Conservation (phyloP, 2,329 filamentous ascomycete genomes). For the Stagonosporopsis chrysanthemi region DNA sequence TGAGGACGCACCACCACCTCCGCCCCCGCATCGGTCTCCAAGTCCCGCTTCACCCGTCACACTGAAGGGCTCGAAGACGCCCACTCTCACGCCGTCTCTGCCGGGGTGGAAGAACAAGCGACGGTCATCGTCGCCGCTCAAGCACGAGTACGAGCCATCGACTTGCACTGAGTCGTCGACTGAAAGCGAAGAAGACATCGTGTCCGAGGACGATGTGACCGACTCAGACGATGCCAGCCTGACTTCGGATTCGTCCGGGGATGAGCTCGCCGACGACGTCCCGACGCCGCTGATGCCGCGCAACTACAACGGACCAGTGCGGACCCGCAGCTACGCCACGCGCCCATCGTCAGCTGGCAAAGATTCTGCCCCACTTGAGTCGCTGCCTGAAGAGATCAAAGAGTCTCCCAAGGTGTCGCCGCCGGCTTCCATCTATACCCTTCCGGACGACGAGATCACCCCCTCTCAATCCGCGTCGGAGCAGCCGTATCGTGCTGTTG, state of each 20-base stretch:
- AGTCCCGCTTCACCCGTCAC: slow-evolving; percentile 58
- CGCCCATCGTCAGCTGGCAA: slow-evolving; percentile 23
- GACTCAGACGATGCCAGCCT: slow-evolving; percentile 59
- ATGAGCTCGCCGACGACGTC: slow-evolving; percentile 62
- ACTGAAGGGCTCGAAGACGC: slow-evolving; percentile 53
- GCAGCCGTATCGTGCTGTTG: slow-evolving; percentile 66
- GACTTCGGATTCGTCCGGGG: slow-evolving; percentile 62
- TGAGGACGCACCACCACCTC: slow-evolving; percentile 47
- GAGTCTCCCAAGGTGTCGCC: slow-evolving; percentile 55
- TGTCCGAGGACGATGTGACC: slow-evolving; percentile 52
- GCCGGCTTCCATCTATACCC: slow-evolving; percentile 49
- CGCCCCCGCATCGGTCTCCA: slow-evolving; percentile 62
- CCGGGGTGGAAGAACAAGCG: slow-evolving; percentile 62
- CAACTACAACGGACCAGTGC: slow-evolving; percentile 25
- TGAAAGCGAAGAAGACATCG: slow-evolving; percentile 62
- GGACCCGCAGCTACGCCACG: slow-evolving; percentile 23
- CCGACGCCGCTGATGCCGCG: slow-evolving; percentile 49
- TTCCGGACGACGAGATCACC: slow-evolving; percentile 65
- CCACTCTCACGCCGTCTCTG: slow-evolving; percentile 58
- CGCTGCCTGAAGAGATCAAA: slow-evolving; percentile 33
- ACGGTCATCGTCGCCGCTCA: slow-evolving; percentile 88
- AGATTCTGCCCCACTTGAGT: slow-evolving; percentile 21
- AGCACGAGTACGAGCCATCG: slow-evolving; percentile 96
- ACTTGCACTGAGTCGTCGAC: slow-evolving; percentile 69
- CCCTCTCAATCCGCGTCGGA: slow-evolving; percentile 87